These are phyloP conservation scores for Apiosordaria backusii DNA, from an alignment of 495 filamentous ascomycete species.

Conservation along the genomic window DNA sequence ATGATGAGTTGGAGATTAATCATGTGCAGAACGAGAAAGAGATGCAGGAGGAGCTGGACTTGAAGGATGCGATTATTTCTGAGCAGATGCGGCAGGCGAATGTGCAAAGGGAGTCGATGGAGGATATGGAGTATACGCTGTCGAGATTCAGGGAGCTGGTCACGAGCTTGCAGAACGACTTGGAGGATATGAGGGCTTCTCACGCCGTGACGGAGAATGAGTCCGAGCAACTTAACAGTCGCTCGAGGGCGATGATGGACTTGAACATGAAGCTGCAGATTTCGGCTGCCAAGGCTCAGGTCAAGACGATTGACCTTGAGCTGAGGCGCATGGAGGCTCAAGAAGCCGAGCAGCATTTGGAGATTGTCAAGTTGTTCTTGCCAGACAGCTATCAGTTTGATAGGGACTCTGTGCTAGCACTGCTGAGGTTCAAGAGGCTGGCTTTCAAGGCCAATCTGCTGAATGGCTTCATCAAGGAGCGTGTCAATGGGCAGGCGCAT, in stretches of 20 bases:
- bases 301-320: constrained; percentile 90
- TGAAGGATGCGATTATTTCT: constrained; percentile 68
- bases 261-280: constrained; percentile 89
- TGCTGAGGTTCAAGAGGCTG: constrained; percentile 83
- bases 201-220: constrained; percentile 90
- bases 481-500: constrained; percentile 54
- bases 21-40: constrained; percentile 91
- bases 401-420: constrained; percentile 74
- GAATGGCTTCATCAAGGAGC: constrained; percentile 74
- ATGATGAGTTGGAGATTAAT: constrained; percentile 90
- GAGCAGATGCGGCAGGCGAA: constrained; percentile 66
- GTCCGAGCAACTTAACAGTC: constrained; percentile 76
- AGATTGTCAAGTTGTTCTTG: constrained; percentile 82
- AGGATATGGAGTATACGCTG: constrained; percentile 86
- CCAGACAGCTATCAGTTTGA: constrained; percentile 81
- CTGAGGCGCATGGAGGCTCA: constrained; percentile 82
- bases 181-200: constrained; percentile 87
- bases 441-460: constrained; percentile 83
- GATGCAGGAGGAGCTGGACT: constrained; percentile 87
- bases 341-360: constrained; percentile 82
- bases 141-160: constrained; percentile 85
- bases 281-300: constrained; percentile 83
- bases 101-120: constrained; percentile 69
- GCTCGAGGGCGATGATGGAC: constrained; percentile 91
- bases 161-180: constrained; percentile 75